Percentiles rank a stretch among this genome's conserved stretches.
These are phyloP conservation scores for Raddia distichophylla DNA, from an alignment of 176 grass and related monocot species.

Conservation along the genomic window DNA sequence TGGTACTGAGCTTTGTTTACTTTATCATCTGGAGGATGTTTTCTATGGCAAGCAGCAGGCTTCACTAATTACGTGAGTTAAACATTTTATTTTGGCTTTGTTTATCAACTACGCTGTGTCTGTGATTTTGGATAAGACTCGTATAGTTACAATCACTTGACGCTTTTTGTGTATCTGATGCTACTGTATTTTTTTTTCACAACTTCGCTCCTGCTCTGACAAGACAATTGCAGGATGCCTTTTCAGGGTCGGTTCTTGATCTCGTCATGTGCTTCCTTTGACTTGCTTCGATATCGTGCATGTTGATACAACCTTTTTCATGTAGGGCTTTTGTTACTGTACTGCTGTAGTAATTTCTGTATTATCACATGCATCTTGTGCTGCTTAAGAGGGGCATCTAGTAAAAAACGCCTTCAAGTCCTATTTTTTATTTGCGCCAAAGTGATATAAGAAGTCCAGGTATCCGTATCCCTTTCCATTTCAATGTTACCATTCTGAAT, in stretches of 20 bases:
- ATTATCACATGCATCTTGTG: not conserved
- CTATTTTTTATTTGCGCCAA: not conserved
- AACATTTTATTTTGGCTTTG: not conserved
- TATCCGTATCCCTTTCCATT: conserved; percentile 15
- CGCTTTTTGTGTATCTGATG: conserved; percentile 14
- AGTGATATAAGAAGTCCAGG: conserved; percentile 6
- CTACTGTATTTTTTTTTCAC: conserved; percentile 4
- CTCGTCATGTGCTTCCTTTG: not conserved
- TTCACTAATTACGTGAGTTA: conserved; percentile 7
- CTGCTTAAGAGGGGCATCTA: not conserved
- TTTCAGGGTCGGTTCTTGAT: not conserved
- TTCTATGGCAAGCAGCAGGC: not conserved
- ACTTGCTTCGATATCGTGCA: not conserved
- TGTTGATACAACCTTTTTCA: conserved; percentile 3
- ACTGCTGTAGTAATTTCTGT: not conserved
- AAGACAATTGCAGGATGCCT: conserved; percentile 1
- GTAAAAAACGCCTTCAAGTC: conserved; percentile 2
- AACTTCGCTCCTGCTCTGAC: not conserved
- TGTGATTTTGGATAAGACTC: not conserved
- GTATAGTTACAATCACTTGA: not conserved
- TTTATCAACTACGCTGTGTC: not conserved
- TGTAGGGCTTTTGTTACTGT: not conserved
- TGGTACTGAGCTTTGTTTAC: conserved; percentile 11
- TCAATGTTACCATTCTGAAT: not conserved
- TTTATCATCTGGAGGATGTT: conserved; percentile 17